phyloP scores from a whole-genome alignment of 305 asterid species.

The Solanum aculeatissimum region DNA sequence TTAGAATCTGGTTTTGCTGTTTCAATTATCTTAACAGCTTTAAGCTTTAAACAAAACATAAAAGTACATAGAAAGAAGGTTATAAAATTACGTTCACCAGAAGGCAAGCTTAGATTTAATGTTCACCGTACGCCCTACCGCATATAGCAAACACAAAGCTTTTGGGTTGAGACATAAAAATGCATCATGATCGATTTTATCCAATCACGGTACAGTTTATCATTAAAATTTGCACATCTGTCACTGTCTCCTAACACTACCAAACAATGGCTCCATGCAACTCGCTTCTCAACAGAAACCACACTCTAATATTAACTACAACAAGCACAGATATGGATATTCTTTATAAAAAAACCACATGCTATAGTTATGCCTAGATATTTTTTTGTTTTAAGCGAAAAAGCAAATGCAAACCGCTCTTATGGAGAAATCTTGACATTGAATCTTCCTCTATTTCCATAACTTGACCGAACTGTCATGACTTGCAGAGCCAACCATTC shows the following conservation, averaged over 20 bases:
- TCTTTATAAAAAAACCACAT: not conserved
- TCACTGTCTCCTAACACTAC: not conserved
- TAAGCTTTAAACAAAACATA: not conserved
- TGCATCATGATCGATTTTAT: not conserved
- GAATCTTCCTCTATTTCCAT: conserved; percentile 50
- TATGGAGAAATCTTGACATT: not conserved
- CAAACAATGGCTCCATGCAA: not conserved
- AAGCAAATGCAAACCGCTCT: not conserved
- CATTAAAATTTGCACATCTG: not conserved
- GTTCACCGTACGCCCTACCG: not conserved
- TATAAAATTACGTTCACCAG: not conserved
- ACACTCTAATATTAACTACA: not conserved
- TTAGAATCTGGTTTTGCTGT: not conserved
- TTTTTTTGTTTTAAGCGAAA: not conserved
- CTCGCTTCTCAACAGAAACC: not conserved
- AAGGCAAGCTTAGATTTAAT: not conserved
- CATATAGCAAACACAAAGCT: not conserved
- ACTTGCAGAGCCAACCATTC: conserved; percentile 94
- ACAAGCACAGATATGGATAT: not conserved
- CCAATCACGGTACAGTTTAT: not conserved
- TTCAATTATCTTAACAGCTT: not conserved
- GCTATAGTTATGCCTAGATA: not conserved
- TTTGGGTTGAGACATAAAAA: not conserved
- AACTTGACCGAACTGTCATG: conserved; percentile 90
- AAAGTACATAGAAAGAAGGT: not conserved